Base-by-base conservation (phyloP, 2,329 filamentous ascomycete species). In the Pseudomassariella vexata region DNA sequence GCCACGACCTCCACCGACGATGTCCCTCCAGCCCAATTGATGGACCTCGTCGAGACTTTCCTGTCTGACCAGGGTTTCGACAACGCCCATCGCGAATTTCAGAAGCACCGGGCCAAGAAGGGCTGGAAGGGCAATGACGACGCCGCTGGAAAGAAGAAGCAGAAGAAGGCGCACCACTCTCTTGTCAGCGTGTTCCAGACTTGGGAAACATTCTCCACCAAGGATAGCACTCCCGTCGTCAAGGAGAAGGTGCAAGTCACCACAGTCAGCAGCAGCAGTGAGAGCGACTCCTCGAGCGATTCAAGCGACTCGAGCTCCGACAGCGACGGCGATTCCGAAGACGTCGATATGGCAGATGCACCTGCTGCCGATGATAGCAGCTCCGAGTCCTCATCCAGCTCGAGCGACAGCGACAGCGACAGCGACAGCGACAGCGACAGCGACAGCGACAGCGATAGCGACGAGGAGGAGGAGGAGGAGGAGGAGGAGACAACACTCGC, bases 1-100 rank as follows among this genome's bases (percentile, higher is more conserved):
- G 28, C 41, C 9, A 35, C 52, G 8, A 34, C 44, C 9, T 41
- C 45, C 9, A 24, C 38, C 26, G 28, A 33, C 32, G 37, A 55
- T 18, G 53, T 62, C 28, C 67, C 75, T 17, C 70, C 81, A 5
- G 57, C 70, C 18, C 70, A 82, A 55, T 63, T 88, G 21, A 63
- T 88, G 50, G 73, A 78, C 39, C 63, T 85, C 11, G 70, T 88
- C 47, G 76, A 76, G 40, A 58, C 62, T 15, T 88, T 87, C 55
- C 66, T 88, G 30, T 68, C 69, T 24, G 70, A 80, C 27, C 70
- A 82, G 53, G 72, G 76, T n/a, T 82, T 85, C 47, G 56, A 66
- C 28, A 65, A 67, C 37, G 74, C 82, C 27, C 73, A 72, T 48
- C 62, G 68, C 37, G 71, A 75, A 5, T 81, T 87, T 49, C 65